Evolutionary conservation across 2,329 filamentous ascomycete genomes (phyloP).

Genomic region (Talaromyces sp.): DNA sequence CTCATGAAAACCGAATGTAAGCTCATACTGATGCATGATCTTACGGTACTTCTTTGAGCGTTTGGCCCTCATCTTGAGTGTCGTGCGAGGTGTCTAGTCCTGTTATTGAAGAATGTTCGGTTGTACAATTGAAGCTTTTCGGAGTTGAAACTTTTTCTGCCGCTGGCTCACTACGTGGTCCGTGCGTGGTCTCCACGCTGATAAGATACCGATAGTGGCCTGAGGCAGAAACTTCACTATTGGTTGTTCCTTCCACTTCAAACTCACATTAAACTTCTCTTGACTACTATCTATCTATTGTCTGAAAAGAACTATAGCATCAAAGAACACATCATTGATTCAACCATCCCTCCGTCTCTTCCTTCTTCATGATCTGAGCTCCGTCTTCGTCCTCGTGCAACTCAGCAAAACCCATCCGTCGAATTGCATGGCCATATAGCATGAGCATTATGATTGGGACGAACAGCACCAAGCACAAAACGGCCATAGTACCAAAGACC

Average conservation of each 20-base stretch:
- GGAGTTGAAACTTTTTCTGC: constrained; percentile 29
- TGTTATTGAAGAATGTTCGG: not conserved
- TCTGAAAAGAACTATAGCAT: not conserved
- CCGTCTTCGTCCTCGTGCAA: constrained; percentile 16
- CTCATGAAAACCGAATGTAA: constrained; percentile 85
- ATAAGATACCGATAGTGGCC: constrained; percentile 17
- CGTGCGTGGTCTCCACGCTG: constrained; percentile 21
- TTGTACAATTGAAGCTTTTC: constrained; percentile 2
- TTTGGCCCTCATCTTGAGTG: constrained; percentile 61
- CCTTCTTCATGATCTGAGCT: constrained; percentile 11
- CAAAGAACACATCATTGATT: not conserved
- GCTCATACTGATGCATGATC: constrained; percentile 87
- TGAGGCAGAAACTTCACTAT: not conserved
- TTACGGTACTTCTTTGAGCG: constrained; percentile 74
- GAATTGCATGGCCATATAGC: constrained; percentile 6
- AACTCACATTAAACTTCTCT: not conserved
- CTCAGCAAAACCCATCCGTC: constrained; percentile 10
- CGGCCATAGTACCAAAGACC: constrained; percentile 17
- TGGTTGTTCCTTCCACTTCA: not conserved
- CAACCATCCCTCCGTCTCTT: not conserved
- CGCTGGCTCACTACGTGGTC: constrained; percentile 25
- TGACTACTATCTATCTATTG: not conserved
- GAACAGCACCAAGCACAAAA: constrained; percentile 12
- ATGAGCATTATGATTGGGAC: constrained; percentile 13
- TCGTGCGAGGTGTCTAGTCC: not conserved